These are phyloP conservation scores for Terfezia boudieri DNA, from an alignment of 495 filamentous ascomycete species.

Conservation along the genomic window DNA sequence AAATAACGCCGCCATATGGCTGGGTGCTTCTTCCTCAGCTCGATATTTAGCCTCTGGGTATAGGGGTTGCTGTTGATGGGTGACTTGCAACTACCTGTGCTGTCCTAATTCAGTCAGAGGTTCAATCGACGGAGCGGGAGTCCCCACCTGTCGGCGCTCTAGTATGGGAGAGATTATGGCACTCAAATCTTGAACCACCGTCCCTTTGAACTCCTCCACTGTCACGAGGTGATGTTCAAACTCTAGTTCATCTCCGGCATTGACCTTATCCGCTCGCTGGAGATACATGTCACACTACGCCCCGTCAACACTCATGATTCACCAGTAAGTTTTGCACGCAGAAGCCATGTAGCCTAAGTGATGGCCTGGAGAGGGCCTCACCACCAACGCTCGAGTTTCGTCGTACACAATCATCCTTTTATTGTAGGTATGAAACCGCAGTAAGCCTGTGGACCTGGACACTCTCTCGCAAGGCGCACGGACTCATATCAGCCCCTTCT, in stretches of 20 bases:
- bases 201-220: slow-evolving; percentile 14
- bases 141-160: slow-evolving; percentile 8
- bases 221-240: slow-evolving; percentile 19
- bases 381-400: slow-evolving; percentile 12
- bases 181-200: slow-evolving; percentile 14
- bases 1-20: too few relatives aligned
- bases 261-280: slow-evolving; percentile 6
- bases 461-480: too few relatives aligned
- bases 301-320: too few relatives aligned
- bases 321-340: too few relatives aligned
- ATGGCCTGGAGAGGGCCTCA: neutral
- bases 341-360: neutral
- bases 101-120: too few relatives aligned
- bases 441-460: slow-evolving; percentile 11
- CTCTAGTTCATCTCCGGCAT: slow-evolving; percentile 17
- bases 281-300: slow-evolving; percentile 17
- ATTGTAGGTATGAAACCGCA: slow-evolving; percentile 18
- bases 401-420: slow-evolving; percentile 17
- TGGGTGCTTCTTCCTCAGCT: too few relatives aligned
- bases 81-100: too few relatives aligned
- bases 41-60: too few relatives aligned
- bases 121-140: neutral
- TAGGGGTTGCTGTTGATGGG: neutral
- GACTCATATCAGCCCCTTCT: too few relatives aligned
- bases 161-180: slow-evolving; percentile 13